Evolutionary conservation across 2,329 filamentous ascomycete species (phyloP).

Genomic region (Helminthosporium solani): DNA sequence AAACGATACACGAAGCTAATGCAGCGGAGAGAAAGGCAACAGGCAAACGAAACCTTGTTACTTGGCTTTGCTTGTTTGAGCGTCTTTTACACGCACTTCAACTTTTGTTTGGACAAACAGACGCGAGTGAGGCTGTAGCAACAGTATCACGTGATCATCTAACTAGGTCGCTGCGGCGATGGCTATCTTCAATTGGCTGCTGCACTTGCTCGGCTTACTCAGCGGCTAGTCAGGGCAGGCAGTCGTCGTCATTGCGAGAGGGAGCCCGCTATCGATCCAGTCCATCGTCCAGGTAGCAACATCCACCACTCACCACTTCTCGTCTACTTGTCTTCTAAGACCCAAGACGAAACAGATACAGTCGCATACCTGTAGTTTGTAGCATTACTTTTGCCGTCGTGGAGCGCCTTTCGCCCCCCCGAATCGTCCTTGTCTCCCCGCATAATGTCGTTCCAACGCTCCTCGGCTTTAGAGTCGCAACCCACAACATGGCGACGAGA

Average conservation of each 20-base stretch:
- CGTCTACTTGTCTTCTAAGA: constrained; percentile 7
- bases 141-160: too few species aligned
- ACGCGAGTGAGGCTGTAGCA: too few species aligned
- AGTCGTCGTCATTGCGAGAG: constrained; percentile 31
- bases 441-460: constrained; percentile 86
- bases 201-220: constrained; percentile 16
- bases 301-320: constrained; percentile 8
- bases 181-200: constrained; percentile 17
- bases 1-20: constrained; percentile 9
- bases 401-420: not conserved
- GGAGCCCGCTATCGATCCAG: constrained; percentile 20
- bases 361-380: constrained; percentile 12
- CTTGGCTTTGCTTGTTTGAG: constrained; percentile 8
- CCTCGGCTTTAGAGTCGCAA: constrained; percentile 80
- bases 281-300: constrained; percentile 30
- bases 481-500: constrained; percentile 66
- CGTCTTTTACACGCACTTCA: not conserved
- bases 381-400: not conserved
- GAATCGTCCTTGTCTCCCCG: not conserved
- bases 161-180: constrained; percentile 21
- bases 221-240: constrained; percentile 16
- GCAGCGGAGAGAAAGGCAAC: constrained; percentile 5
- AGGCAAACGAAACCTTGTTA: constrained; percentile 5
- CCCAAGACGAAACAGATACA: constrained; percentile 4
- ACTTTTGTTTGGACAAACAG: constrained; percentile 27